Evolutionary conservation across 2,329 filamentous ascomycete genomes (phyloP).

Genomic region (Trichoderma breve): DNA sequence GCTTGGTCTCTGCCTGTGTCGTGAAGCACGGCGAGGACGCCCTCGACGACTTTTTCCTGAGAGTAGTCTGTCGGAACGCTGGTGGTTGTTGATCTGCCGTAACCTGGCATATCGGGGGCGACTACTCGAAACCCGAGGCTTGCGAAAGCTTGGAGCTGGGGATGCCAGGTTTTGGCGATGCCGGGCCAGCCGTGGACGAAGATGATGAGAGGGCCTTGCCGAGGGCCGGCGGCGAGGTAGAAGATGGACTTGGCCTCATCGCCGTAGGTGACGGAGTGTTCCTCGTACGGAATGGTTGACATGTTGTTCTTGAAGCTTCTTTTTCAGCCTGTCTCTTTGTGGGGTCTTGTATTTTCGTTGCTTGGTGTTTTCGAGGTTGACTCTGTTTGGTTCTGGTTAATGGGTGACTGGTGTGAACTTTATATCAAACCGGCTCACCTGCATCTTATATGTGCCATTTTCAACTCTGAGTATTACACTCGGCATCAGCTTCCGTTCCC

Average conservation of each 20-base stretch:
- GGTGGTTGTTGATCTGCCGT: constrained; percentile 31
- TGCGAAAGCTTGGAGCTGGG: constrained; percentile 28
- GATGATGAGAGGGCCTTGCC: constrained; percentile 31
- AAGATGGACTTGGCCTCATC: constrained; percentile 29
- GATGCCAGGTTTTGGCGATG: constrained; percentile 33
- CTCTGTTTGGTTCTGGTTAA: not conserved
- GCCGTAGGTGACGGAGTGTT: constrained; percentile 22
- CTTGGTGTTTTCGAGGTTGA: not conserved
- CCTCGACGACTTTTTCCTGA: constrained; percentile 29
- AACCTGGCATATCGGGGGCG: constrained; percentile 34
- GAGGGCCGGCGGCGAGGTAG: constrained; percentile 31
- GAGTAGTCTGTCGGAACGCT: constrained; percentile 27
- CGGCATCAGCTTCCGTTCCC: not conserved
- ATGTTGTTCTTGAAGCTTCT: not conserved
- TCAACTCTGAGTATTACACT: not conserved
- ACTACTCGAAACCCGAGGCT: constrained; percentile 33
- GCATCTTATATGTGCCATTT: not conserved
- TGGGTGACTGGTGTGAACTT: not conserved
- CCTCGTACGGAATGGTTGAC: constrained; percentile 2
- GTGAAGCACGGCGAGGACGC: constrained; percentile 31
- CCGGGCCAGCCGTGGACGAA: constrained; percentile 39
- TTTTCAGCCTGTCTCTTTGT: not conserved
- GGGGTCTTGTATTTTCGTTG: not conserved
- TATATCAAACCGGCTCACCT: not conserved
- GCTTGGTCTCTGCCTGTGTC: constrained; percentile 35